Evolutionary conservation across 2,329 filamentous ascomycete species (phyloP), one percentile per base, ranked within the genome.

Genomic region (Colletotrichum lini): DNA sequence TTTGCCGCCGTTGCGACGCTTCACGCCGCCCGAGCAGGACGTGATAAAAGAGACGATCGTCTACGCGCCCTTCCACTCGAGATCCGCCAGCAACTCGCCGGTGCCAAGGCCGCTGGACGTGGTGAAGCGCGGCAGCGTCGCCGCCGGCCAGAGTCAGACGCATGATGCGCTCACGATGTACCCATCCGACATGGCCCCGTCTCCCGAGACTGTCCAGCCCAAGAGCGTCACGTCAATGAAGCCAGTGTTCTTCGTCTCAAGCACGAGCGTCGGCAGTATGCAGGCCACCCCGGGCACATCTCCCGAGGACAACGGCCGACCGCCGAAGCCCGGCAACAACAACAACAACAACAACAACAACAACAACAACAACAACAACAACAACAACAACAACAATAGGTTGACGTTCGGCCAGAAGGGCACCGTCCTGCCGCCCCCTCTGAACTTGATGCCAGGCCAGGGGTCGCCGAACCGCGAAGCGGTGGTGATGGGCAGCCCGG

Each of bases 211-310:
- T n/a, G 60, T 69, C n/a, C 71, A 68, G 2, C 68, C 73, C 6
- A 65, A 62, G 60, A 74, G 65, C 61, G 73, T 74, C n/a, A 47
- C 47, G 18, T 63, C 72, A n/a, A 71, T 73, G 71, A 74, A 73
- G 62, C 73, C 71, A 52, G 64, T 52, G 9, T 68, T 73, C 26
- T 50, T 72, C 10, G 67, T 67, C 26, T 62, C 65, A 3, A 74
- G 71, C 65, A 68, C 45, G 38, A 73, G 67, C 44, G 64, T 65
- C 13, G 47, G 38, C 23, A 73, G 73, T 47, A 73, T 73, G 71
- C 50, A 62, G 12, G 73, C 71, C 47, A 71, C 63, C 42, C 71
- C 73, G 0, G 72, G 67, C 0, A 73, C 64, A 12, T 64, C 69
- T 21, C 71, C 73, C 18, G 71, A 74, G 44, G 73, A 73, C 18